Evolutionary conservation across 257 asterid genomes (phyloP).

Genomic region (Plantago ovata): DNA sequence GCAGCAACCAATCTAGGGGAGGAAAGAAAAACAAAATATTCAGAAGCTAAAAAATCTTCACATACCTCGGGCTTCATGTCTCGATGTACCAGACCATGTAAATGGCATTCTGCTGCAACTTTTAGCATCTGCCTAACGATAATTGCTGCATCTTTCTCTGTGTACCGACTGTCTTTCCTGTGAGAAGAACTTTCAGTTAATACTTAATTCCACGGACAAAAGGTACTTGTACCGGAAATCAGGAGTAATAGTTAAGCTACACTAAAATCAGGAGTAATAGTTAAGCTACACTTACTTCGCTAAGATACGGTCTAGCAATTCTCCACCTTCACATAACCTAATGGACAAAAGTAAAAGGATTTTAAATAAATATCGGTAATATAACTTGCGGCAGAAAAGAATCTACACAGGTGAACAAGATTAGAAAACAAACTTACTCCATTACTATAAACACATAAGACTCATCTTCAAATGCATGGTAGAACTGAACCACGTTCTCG

Average conservation of each 20-base stretch:
- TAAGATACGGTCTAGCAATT: constrained; percentile 90
- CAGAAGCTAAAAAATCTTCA: constrained; percentile 5
- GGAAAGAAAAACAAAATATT: not conserved
- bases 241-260: constrained; percentile 4
- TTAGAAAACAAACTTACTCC: constrained; percentile 68
- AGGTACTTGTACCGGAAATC: constrained; percentile 12
- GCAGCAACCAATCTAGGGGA: constrained; percentile 7
- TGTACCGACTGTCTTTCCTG: constrained; percentile 97
- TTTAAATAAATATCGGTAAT: constrained; percentile 11
- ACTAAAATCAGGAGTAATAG: constrained; percentile 4
- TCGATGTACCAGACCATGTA: constrained; percentile 98
- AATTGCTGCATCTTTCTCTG: constrained; percentile 97
- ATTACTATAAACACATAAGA: constrained; percentile 83
- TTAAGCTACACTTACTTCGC: constrained; percentile 55
- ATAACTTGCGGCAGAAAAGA: constrained; percentile 10
- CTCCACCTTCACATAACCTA: constrained; percentile 98
- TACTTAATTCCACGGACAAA: constrained; percentile 26
- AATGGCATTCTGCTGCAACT: constrained; percentile 98
- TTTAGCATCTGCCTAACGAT: constrained; percentile 97
- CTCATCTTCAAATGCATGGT: constrained; percentile 89
- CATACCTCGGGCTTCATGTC: constrained; percentile 99
- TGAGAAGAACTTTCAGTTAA: constrained; percentile 26
- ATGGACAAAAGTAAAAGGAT: constrained; percentile 18
- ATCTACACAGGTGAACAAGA: not conserved
- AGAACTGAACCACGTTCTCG: constrained; percentile 92